These are phyloP conservation scores for Graphilbum sp. DNA, from an alignment of 2,329 filamentous ascomycete species.

Conservation along the genomic window DNA sequence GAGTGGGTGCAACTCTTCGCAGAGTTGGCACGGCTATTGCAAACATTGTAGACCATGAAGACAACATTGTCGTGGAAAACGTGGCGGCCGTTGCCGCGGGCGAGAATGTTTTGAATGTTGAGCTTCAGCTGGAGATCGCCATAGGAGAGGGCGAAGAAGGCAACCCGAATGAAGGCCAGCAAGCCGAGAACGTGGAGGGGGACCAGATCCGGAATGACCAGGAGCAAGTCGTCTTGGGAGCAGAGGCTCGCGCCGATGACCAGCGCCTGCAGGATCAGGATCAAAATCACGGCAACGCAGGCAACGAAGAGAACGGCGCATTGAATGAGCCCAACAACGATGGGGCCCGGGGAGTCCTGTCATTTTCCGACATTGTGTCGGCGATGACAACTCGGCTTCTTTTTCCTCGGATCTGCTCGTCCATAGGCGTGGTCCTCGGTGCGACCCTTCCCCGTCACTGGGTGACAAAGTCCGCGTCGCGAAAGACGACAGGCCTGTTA, in stretches of 20 bases:
- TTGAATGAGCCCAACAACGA: slow-evolving; percentile 1
- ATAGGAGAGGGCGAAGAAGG: too few species aligned
- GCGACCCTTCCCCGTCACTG: slow-evolving; percentile 50
- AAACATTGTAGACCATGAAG: slow-evolving; percentile 7
- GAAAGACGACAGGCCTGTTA: slow-evolving; percentile 37
- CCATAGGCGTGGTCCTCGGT: slow-evolving; percentile 61
- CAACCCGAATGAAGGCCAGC: slow-evolving; percentile 13
- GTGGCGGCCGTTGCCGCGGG: background rate
- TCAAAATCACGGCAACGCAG: background rate
- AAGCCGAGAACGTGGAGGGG: too few species aligned
- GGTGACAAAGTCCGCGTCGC: slow-evolving; percentile 28
- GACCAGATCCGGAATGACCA: too few species aligned
- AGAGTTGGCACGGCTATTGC: slow-evolving; percentile 12
- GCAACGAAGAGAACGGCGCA: background rate
- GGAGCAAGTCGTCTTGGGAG: slow-evolving; percentile 9
- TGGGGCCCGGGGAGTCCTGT: slow-evolving; percentile 8
- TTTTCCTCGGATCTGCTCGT: slow-evolving; percentile 66
- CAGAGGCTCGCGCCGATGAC: slow-evolving; percentile 9
- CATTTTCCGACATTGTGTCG: slow-evolving; percentile 28
- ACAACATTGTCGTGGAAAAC: slow-evolving; percentile 3
- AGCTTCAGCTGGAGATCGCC: slow-evolving; percentile 7
- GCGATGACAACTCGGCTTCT: slow-evolving; percentile 43
- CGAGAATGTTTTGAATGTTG: background rate
- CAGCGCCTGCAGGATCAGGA: background rate
- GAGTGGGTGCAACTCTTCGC: slow-evolving; percentile 7